Evolutionary conservation across 257 asterid genomes (phyloP).

Genomic region (Lavandula angustifolia): DNA sequence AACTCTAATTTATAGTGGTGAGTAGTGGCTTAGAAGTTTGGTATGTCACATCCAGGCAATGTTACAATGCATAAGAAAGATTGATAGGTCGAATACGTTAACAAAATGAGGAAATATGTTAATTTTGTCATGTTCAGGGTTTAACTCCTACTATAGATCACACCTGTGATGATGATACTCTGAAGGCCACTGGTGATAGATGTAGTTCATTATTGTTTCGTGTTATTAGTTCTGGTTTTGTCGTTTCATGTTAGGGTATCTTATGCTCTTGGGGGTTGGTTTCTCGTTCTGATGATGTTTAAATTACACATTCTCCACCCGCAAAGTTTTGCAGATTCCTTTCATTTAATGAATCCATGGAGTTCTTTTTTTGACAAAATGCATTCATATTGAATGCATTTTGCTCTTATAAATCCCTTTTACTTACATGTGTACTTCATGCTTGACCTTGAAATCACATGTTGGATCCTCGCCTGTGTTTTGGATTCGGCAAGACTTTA

Average conservation of each 20-base stretch:
- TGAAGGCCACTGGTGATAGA: not conserved
- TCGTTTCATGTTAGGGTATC: not conserved
- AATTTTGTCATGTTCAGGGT: not conserved
- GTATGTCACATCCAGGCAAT: too few relatives aligned
- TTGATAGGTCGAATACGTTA: not conserved
- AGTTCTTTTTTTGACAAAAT: too few relatives aligned
- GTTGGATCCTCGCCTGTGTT: constrained; percentile 1
- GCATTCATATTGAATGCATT: not conserved
- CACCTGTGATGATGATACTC: constrained; percentile 5
- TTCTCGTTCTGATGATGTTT: not conserved
- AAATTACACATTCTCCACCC: too few relatives aligned
- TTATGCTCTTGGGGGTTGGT: not conserved
- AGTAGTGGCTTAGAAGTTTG: too few relatives aligned
- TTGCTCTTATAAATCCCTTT: not conserved
- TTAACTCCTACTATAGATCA: constrained; percentile 10
- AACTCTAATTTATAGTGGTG: too few relatives aligned
- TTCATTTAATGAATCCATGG: not conserved
- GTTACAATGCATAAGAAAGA: too few relatives aligned
- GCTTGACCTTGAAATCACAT: not conserved
- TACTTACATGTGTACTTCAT: not conserved
- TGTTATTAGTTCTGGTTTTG: too few relatives aligned
- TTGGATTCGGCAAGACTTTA: not conserved
- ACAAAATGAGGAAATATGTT: constrained; percentile 3
- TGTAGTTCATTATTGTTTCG: not conserved
- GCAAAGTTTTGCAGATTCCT: too few relatives aligned